Base-by-base conservation (phyloP, 768 basidiomycete species). In the Tremella mesenterica region DNA sequence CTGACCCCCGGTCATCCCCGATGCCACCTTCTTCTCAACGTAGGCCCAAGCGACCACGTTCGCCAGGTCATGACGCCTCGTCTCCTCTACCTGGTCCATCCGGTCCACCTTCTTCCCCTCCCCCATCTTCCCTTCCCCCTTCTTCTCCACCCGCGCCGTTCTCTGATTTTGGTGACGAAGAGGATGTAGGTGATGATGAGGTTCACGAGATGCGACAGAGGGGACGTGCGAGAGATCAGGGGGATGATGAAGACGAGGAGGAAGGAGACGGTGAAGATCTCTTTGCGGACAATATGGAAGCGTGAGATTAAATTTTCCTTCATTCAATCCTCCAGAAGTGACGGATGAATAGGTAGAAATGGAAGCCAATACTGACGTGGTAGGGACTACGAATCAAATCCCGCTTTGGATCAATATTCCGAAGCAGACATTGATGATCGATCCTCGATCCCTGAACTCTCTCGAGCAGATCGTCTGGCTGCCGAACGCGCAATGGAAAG, bases 231-330 rank as follows among this genome's bases (percentile, higher is more conserved):
- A 54, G 62, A 33, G 78, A 71, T 50, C 82, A 85, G 63, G 75
- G 81, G 13, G 83, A 83, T 48, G 84, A 80, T 26, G 86, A 82
- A 4, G 74, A 75, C 26, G 86, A 82, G 4, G 75, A 74, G n/a
- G 86, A 85, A 10, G 89, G 80, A n/a, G 85, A 87, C 21, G 88
- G 87, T 31, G 93, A 96, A 72, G 93, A 97, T 75, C 81, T 99
- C 38, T 96, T 92, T 72, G 86, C 79, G 29, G 83, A 90, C n/a
- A 78, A 76, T 46, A 64, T 78, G 67, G 73, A 88, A 54, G 81
- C 85, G 72, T 76, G 79, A 79, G 92, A 27, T 51, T 8, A 18
- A 50, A n/a, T n/a, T n/a, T n/a, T n/a, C n/a, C n/a, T n/a, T n/a
- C n/a, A n/a, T n/a, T n/a, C n/a, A n/a, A n/a, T n/a, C n/a, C n/a